Evolutionary conservation across 2,329 filamentous ascomycete genomes (phyloP), one percentile per base, ranked within the genome.

Genomic region (Rhinocladiella similis): DNA sequence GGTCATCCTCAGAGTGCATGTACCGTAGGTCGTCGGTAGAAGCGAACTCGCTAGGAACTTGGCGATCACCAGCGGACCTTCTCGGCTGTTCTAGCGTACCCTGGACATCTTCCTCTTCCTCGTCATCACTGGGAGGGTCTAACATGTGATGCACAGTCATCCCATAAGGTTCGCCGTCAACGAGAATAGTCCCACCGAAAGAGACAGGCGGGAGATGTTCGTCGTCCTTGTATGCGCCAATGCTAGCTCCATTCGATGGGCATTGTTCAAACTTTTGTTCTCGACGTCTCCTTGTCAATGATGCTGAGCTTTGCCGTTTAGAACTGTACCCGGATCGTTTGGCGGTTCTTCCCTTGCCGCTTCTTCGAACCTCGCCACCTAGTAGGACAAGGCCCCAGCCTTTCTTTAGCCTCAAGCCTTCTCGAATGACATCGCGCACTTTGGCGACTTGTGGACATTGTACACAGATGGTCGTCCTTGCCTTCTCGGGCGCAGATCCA

Each of bases 121-220:
- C 80, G 42, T 82, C 80, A 43, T 82, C 79, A 56, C 81, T 82
- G 10, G 82, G 77, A 12, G 77, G 74, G 66, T 97, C 93, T 2
- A 97, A 83, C 85, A 97, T 93, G 71, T 97, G 93, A 68, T 97
- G 93, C 0, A 97, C 93, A 19, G 91, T 97, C 90, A 97, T 94
- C 12, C 93, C 93, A 67, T 91, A 94, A 0, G 90, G 84, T 70
- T 88, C 86, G 53, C 89, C 85, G 68, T 97, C 91, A 1, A 97
- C 85, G 29, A 94, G 76, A 39, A 97, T 85, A 3, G 96, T 81
- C 7, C 93, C 93, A 12, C 93, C 93, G 64, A 96, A 91, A 29
- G 91, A 95, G 2, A 96, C 93, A 1, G 93, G 91, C 5, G 92
- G 91, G 2, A 97, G 78, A 68, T 97, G 93, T 43, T 89, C 86